Evolutionary conservation across 805 yeast species (phyloP), one percentile per base, ranked within the genome.

Genomic region (Cyberlindnera nakhonratchasimensis): DNA sequence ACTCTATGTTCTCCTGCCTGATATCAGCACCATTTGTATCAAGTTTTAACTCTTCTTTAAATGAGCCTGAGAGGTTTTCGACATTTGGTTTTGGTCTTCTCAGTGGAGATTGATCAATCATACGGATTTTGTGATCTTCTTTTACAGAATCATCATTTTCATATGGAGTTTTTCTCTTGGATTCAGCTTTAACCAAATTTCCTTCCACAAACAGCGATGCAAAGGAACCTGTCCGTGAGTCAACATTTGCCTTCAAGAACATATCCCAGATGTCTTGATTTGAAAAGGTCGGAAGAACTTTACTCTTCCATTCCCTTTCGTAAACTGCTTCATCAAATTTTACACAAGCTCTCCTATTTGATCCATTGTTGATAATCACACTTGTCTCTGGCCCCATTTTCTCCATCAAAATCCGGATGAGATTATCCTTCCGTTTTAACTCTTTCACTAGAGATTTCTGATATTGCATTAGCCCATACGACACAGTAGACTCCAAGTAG

Each of bases 391-490:
- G 17, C 6, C 51, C 53, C 16, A 65, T 36, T 12, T 53, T 55
- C 19, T 64, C 66, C 20, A 37, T 42, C 2, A 66, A 36, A 37
- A 54, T 63, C 5, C 59, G 47, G 3, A 66, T 55, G 1, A 63
- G 59, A 19, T 52, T 46, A 40, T 66, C 72, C 35, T 65, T 66
- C 5, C 45, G 42, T 4, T 52, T 48, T 16, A 64, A 39, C 13
- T 52, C 42, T 17, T 45, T 45, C 8, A 46, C 28, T 29, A 60
- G 35, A 18, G 48, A 49, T 17, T 41, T 37, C 25, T 42, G 46
- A 37, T 54, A 52, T 18, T 57, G 52, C 35, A 46, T 48, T 23
- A 53, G 26, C 4, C 57, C 45, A 25, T 24, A 44, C 3, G 55
- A 35, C 6, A 52, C 41, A 1, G 61, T 51, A 10, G 55, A 48